phyloP scores from a whole-genome alignment of 768 basidiomycete genomes.

The Tubosaeta sp. region DNA sequence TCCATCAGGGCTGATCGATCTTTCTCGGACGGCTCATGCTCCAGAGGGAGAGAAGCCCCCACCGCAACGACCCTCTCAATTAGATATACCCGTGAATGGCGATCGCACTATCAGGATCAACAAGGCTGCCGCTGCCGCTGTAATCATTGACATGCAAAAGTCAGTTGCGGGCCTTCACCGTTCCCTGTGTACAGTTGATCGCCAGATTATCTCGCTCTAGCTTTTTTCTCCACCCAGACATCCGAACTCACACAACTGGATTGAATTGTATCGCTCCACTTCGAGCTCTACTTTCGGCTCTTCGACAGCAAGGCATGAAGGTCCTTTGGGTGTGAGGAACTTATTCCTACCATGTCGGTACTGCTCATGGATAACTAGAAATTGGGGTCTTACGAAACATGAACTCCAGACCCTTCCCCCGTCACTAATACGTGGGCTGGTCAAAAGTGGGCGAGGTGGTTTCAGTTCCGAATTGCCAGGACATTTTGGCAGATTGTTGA shows the following conservation, averaged over 20 bases:
- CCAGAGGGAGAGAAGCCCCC: slow-evolving; percentile 27
- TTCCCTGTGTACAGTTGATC: slow-evolving; percentile 2
- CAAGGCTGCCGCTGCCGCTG: slow-evolving; percentile 46
- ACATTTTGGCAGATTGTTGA: slow-evolving; percentile 50
- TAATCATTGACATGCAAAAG: slow-evolving; percentile 79
- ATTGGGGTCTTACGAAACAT: slow-evolving; percentile 67
- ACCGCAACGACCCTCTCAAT: slow-evolving; percentile 35
- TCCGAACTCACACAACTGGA: slow-evolving; percentile 52
- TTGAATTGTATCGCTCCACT: slow-evolving; percentile 55
- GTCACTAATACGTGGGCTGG: slow-evolving; percentile 51
- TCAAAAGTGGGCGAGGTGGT: slow-evolving; percentile 43
- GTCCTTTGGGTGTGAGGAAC: slow-evolving; percentile 60
- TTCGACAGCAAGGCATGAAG: slow-evolving; percentile 48
- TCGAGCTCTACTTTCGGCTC: slow-evolving; percentile 41
- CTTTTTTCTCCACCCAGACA: slow-evolving; percentile 61
- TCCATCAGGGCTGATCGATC: slow-evolving; percentile 57
- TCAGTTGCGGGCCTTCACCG: slow-evolving; percentile 26
- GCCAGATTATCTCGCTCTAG: slow-evolving; percentile 24
- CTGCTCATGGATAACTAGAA: slow-evolving; percentile 34
- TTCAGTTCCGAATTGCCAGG: slow-evolving; percentile 54
- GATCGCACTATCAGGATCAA: slow-evolving; percentile 49
- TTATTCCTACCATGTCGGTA: background rate
- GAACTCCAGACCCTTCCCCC: slow-evolving; percentile 62
- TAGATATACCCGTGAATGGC: slow-evolving; percentile 53
- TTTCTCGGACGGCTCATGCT: slow-evolving; percentile 48